Evolutionary conservation across 352 stramenopile genomes (phyloP).

Genomic region (Globisporangium canariense): DNA sequence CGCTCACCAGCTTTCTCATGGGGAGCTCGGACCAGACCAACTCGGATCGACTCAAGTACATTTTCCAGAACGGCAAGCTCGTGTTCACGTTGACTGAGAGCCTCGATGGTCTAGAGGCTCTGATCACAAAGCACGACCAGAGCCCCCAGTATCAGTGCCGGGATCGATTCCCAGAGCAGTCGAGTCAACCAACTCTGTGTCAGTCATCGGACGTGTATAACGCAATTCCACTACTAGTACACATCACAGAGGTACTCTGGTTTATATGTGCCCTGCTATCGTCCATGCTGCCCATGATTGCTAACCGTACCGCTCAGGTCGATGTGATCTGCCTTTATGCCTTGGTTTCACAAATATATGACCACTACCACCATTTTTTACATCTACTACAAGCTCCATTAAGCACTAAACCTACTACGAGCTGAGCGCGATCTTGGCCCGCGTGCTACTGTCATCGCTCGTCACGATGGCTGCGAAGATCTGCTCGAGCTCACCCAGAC

Average conservation of each 20-base stretch:
- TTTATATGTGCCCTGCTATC: too few species aligned
- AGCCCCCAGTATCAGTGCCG: not conserved
- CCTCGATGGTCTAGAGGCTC: not conserved
- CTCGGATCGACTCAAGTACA: not conserved
- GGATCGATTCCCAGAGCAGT: not conserved
- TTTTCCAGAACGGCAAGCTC: not conserved
- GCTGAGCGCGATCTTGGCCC: conserved; percentile 10
- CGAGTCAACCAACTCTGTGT: not conserved
- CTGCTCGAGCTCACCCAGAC: conserved; percentile 14
- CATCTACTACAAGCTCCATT: not conserved
- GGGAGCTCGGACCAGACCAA: not conserved
- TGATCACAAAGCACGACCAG: not conserved
- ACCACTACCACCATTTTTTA: not conserved
- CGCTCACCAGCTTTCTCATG: not conserved
- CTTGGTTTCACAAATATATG: not conserved
- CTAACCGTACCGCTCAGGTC: not conserved
- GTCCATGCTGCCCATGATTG: too few species aligned
- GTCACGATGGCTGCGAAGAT: conserved; percentile 17
- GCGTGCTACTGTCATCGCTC: not conserved
- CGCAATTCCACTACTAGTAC: too few species aligned
- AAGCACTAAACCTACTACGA: not conserved
- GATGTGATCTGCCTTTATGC: not conserved
- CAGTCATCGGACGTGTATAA: not conserved
- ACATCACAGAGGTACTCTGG: too few species aligned
- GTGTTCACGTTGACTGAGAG: not conserved